Evolutionary conservation across 768 basidiomycete genomes (phyloP), one percentile per base, ranked within the genome.

Genomic region (Termitomyces sp.): DNA sequence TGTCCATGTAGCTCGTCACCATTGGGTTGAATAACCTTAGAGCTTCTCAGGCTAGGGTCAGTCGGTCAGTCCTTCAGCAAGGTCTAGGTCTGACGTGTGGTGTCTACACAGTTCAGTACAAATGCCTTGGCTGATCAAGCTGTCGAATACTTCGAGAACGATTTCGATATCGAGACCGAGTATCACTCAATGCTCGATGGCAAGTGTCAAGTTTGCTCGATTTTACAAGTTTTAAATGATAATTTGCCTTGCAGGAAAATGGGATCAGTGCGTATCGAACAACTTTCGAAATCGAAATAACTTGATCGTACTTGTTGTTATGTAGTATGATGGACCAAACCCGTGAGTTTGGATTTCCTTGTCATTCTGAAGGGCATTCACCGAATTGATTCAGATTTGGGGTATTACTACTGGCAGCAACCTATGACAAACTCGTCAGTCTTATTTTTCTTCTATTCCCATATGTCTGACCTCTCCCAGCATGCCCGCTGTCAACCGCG

Each of bases 351-450:
- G 11, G 12, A 15, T 21, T 1, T 5, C 31, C 14, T 17, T 48
- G 35, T 19, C 33, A 28, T 12, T 12, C 43, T 21, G 2, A 21
- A 41, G 7, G 12, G n/a, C 8, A 31, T 5, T 41, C 28, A 17
- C 37, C 50, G 45, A 49, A n/a, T 40, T 33, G 0, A 28, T 56
- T 46, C 30, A 78, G 75, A 82, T 68, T 64, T 83, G 56, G 79
- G 79, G 53, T 87, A 84, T 58, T 81, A 76, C 59, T 86, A 88
- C 67, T 87, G 86, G 83, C 86, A 89, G 59, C 84, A 85, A 62
- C 85, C 86, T 4, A 82, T 82, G 79, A 74, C 77, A 14, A 81
- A 88, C 67, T 78, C 79, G 78, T 81, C 53, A 42, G 77, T 68
- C 0, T 15, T 40, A 42, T 40, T 17, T 38, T 37, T 35, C 30